Percentiles rank a stretch among this genome's conserved stretches.
phyloP scores from a whole-genome alignment of 169 alveolate genomes.

The Theileria luwenshuni region DNA sequence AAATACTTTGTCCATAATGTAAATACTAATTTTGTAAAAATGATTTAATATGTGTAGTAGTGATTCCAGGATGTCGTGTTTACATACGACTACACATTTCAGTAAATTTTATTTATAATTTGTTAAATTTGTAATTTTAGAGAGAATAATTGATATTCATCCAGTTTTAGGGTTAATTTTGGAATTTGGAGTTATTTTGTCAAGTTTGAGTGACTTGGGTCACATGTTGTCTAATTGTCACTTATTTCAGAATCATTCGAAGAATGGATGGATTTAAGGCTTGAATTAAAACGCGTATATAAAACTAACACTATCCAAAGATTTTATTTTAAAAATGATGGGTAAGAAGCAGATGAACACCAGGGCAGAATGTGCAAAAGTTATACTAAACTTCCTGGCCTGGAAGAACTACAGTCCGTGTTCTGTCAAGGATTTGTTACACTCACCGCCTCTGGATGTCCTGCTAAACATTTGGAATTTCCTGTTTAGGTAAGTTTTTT shows the following conservation, averaged over 20 bases:
- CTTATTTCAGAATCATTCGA: no score
- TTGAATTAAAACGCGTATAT: no score
- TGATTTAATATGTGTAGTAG: not conserved
- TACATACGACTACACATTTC: no score
- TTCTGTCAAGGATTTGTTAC: constrained; percentile 53
- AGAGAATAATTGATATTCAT: no score
- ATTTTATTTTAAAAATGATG: not conserved
- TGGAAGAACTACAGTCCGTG: constrained; percentile 52
- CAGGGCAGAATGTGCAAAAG: constrained; percentile 56
- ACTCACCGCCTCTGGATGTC: constrained; percentile 51
- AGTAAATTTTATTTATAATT: not conserved
- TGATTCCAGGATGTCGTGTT: not conserved
- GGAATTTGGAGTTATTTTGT: no score
- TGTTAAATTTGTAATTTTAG: not conserved
- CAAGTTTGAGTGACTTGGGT: no score
- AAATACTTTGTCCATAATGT: constrained; percentile 55
- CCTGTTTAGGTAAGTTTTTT: constrained; percentile 49
- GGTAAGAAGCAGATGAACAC: constrained; percentile 13
- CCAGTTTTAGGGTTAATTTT: no score
- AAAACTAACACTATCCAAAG: no score
- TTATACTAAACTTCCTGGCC: constrained; percentile 52
- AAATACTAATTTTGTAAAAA: no score
- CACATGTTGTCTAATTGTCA: no score
- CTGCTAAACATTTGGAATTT: constrained; percentile 68
- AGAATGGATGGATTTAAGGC: no score